Base-by-base conservation (phyloP, 169 alveolate genomes). In the Eimeria maxima region DNA sequence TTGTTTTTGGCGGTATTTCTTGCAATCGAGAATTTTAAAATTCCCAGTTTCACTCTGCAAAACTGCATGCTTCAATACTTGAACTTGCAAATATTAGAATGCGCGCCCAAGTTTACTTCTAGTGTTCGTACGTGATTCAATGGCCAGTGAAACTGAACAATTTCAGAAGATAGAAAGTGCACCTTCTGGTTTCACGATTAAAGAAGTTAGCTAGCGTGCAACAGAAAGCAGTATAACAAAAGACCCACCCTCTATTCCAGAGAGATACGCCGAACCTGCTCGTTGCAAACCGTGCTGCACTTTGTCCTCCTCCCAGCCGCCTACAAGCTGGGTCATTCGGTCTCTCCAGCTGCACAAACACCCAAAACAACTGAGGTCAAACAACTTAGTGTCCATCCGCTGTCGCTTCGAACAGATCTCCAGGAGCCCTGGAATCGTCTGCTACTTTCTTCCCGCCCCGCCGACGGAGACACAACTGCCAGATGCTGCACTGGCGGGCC, bases 241-340 rank as follows among this genome's bases (percentile, higher is more conserved):
- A 27, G 53, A 27, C 45, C 29, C 71, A 81, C 90, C 90, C 14
- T 81, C 90, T n/a, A 81, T 73, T 33, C 90, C 90, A 18, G 90
- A 81, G 24, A 81, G 90, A 10, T 81, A 81, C 63, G 90, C 90
- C 11, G 90, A 81, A 44, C 71, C 71, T n/a, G 55, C 73, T 3
- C 90, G 90, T 8, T 69, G 29, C 44, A 81, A 27, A 27, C 73
- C 73, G 44, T 53, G 73, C 11, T 8, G 44, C 45, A 18, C 53
- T 7, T 45, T 45, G 53, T 38, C 71, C 53, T 53, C 90, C 71
- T 81, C 90, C 90, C 90, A 81, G 10, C 90, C 90, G 11, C 63
- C 90, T 4, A 81, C 90, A 27, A 81, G 90, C 24, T 81, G 90
- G 16, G 90, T 50, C 90, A 81, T 81, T 18, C 90, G 90, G 24